Conservation (phyloP, 164 flowering plant genomes). For the Vitis rupestris region DNA sequence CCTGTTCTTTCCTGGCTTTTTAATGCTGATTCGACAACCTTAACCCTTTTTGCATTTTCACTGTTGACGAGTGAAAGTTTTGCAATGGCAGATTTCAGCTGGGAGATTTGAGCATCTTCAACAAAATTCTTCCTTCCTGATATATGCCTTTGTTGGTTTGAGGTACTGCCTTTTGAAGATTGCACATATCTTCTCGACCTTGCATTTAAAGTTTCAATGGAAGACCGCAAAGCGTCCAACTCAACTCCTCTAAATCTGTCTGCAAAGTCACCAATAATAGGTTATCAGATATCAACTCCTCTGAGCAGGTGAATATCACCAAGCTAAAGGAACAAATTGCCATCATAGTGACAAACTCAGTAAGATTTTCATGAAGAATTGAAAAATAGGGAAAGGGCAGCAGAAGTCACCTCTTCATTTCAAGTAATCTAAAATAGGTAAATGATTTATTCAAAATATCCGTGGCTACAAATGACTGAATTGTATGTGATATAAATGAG, state of each 20-base stretch:
- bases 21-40: constrained; percentile 69
- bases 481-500: too few relatives aligned
- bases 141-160: constrained; percentile 28
- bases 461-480: too few relatives aligned
- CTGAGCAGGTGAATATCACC: too few relatives aligned
- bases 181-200: constrained; percentile 55
- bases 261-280: constrained; percentile 28
- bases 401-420: too few relatives aligned
- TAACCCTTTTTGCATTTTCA: constrained; percentile 72
- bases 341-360: too few relatives aligned
- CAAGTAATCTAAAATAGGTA: too few relatives aligned
- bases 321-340: neutral
- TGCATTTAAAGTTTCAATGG: constrained; percentile 63
- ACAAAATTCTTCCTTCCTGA: constrained; percentile 32
- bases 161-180: constrained; percentile 31
- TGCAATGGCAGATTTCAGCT: constrained; percentile 53
- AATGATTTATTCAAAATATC: too few relatives aligned
- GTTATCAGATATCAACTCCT: too few relatives aligned
- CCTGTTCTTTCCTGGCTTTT: constrained; percentile 37
- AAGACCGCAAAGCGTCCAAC: constrained; percentile 71
- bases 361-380: too few relatives aligned
- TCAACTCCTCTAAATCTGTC: constrained; percentile 72
- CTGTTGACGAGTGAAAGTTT: constrained; percentile 83
- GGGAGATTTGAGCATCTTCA: constrained; percentile 56
- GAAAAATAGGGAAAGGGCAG: too few relatives aligned